A percentile compares a stretch with the other conserved stretches of the same genome.
Evolutionary conservation across 2,329 filamentous ascomycete species (phyloP).

Genomic region (Trichoderma semiorbis): DNA sequence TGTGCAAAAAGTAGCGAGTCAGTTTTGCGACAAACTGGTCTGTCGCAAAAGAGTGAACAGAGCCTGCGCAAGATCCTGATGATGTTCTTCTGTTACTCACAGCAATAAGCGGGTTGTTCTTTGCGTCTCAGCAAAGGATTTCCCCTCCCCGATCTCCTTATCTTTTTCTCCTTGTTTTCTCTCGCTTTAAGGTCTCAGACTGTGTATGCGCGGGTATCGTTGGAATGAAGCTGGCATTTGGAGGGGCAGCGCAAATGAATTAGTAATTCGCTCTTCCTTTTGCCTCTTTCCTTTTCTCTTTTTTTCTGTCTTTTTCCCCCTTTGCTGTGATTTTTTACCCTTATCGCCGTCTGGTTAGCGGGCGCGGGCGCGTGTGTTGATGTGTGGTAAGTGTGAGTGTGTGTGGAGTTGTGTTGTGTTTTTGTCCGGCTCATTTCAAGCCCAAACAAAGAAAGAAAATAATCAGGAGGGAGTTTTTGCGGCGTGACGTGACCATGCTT

Average conservation of each 20-base stretch:
- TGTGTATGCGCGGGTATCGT: conserved; percentile 5
- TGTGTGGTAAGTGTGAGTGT: neutral
- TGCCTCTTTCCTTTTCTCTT: neutral
- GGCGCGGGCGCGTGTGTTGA: neutral
- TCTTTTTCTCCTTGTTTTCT: neutral
- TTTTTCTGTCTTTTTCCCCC: neutral
- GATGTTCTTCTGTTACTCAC: conserved; percentile 1
- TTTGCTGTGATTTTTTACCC: neutral
- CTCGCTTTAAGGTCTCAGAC: conserved; percentile 16
- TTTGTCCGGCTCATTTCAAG: conserved; percentile 6
- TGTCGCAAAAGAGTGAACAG: neutral
- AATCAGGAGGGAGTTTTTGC: conserved; percentile 15
- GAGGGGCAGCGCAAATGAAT: conserved; percentile 6
- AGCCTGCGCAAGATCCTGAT: neutral
- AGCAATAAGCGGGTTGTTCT: neutral
- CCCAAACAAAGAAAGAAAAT: conserved; percentile 14
- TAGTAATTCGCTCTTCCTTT: neutral
- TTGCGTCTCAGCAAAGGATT: neutral
- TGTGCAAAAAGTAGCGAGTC: neutral
- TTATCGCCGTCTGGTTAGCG: neutral
- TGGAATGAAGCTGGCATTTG: conserved; percentile 18
- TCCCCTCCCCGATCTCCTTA: neutral
- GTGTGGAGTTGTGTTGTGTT: conserved; percentile 12
- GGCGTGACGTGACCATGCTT: conserved; percentile 18
- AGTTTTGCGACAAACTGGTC: neutral